phyloP scores from a whole-genome alignment of 2,329 filamentous ascomycete species.

The Ophiostoma ulmi region DNA sequence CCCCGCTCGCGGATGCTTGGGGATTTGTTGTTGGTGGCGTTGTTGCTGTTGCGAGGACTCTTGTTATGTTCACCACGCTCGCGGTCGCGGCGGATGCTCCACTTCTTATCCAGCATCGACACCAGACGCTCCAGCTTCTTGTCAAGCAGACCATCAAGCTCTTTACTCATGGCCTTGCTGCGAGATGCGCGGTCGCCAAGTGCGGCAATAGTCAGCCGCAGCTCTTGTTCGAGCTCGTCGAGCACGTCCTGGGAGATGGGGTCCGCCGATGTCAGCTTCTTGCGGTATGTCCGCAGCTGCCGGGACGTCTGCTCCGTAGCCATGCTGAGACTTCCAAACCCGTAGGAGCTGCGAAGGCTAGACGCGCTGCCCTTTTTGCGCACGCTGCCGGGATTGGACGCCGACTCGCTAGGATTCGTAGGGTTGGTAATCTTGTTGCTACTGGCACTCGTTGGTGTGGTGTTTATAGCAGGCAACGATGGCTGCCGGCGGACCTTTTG shows the following conservation, averaged over 20 bases:
- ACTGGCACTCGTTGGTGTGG: constrained; percentile 30
- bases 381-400: constrained; percentile 26
- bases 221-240: constrained; percentile 60
- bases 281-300: constrained; percentile 57
- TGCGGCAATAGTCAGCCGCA: constrained; percentile 58
- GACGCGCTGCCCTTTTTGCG: constrained; percentile 43
- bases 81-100: constrained; percentile 41
- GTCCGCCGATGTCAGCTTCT: constrained; percentile 53
- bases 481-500: constrained; percentile 44
- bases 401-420: not conserved
- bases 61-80: not conserved
- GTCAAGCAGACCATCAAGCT: constrained; percentile 61
- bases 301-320: constrained; percentile 61
- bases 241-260: constrained; percentile 53
- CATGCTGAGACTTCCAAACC: constrained; percentile 54
- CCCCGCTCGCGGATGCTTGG: not conserved
- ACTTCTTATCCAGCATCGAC: constrained; percentile 66
- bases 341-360: constrained; percentile 31
- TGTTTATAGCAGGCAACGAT: constrained; percentile 49
- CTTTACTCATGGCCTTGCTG: constrained; percentile 51
- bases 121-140: constrained; percentile 70
- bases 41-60: not conserved
- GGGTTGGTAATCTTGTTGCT: not conserved
- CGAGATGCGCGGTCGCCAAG: constrained; percentile 53
- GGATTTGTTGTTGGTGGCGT: not conserved